Percentiles rank a stretch among this genome's conserved stretches.
Evolutionary conservation across 2,329 filamentous ascomycete genomes (phyloP).

Genomic region (Tothia fuscella): DNA sequence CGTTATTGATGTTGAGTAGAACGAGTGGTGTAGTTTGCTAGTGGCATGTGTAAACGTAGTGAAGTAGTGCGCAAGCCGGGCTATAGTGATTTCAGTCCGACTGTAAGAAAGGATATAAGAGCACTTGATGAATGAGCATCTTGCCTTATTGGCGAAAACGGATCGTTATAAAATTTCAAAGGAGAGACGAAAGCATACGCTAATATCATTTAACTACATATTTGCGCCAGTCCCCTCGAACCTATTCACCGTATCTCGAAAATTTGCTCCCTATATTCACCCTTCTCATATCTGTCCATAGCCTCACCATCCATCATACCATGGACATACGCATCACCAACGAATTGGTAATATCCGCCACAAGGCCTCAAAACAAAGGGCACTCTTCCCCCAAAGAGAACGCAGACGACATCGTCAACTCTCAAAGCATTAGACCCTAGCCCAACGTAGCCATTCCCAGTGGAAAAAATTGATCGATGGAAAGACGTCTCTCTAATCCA

Average conservation of each 20-base stretch:
- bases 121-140: too few species aligned
- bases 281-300: neutral
- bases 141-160: too few species aligned
- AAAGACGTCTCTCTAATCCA: neutral
- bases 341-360: slow-evolving; percentile 1
- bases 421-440: slow-evolving; percentile 1
- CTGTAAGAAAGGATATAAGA: too few species aligned
- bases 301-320: slow-evolving; percentile 10
- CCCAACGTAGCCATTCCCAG: slow-evolving; percentile 3
- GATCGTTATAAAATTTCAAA: too few species aligned
- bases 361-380: slow-evolving; percentile 7
- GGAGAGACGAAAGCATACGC: too few species aligned
- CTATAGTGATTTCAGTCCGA: too few species aligned
- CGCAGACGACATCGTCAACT: slow-evolving; percentile 3
- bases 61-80: too few species aligned
- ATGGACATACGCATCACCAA: slow-evolving; percentile 12
- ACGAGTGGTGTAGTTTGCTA: slow-evolving; percentile 2
- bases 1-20: slow-evolving; percentile 6
- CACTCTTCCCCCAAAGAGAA: slow-evolving; percentile 7
- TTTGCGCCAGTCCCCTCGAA: too few species aligned
- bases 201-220: too few species aligned
- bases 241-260: neutral
- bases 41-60: neutral
- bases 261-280: slow-evolving; percentile 3
- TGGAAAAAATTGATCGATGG: slow-evolving; percentile 5